Base-by-base conservation (phyloP, 495 filamentous ascomycete genomes). In the Corynascus novoguineensis region DNA sequence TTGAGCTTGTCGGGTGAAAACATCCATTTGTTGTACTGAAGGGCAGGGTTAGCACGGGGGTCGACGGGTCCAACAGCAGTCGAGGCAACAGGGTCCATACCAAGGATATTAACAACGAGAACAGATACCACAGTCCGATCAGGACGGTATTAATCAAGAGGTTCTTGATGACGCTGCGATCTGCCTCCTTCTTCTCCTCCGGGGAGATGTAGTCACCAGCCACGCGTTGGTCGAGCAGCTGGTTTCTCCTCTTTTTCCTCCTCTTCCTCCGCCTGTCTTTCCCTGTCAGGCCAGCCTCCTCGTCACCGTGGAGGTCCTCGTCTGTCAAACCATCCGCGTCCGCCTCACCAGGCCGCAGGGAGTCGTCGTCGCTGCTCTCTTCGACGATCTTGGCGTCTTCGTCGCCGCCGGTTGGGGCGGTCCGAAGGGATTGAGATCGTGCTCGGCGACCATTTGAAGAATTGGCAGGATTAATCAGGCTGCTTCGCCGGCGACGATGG, bases 1-100 rank as follows among this genome's bases (percentile, higher is more conserved):
- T 96, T 81, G 60, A 92, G 82, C 53, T 89, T 85, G 49, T 86
- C 82, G 17, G 85, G 75, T 59, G 88, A 86, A 71, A 99, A 99
- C 95, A 99, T 99, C 95, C 95, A 97, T 78, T 96, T 97, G 77
- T 99, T 99, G 74, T 99, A 99, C 90, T 95, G 62, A 24, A 38
- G 57, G 24, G 21, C 41, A 12, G 0, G 31, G 61, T 57, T 44
- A 60, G 53, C 42, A 53, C n/a, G n/a, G n/a, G n/a, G 40, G 21
- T 50, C 10, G 41, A n/a, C 9, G 0, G 10, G 40, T 24, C 38
- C 37, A 3, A 9, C 5, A n/a, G 22, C 24, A 7, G 48, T 41
- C 14, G 17, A 17, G 12, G 32, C 17, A 11, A 0, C 1, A 17
- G 47, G 17, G 19, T 32, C 77, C 89, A 79, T 81, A 95, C 90